These are phyloP conservation scores for Hamamelis virginiana DNA, from an alignment of 164 flowering plant species.

Conservation along the genomic window DNA sequence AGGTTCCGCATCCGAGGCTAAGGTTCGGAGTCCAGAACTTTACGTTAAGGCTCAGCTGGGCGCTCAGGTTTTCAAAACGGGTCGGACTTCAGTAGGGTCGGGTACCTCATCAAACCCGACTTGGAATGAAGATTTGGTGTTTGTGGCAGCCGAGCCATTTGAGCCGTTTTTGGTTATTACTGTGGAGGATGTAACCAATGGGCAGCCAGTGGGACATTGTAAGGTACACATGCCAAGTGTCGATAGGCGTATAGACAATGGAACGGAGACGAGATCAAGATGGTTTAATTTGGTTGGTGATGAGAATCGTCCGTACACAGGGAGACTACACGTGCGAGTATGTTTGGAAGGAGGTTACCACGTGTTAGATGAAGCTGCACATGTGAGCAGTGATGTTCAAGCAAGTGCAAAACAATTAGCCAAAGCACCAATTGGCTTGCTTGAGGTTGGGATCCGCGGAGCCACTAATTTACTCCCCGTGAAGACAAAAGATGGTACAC, in stretches of 20 bases:
- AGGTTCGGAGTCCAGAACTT: constrained; percentile 50
- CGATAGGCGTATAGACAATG: constrained; percentile 63
- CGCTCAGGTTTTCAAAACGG: constrained; percentile 75
- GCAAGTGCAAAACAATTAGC: constrained; percentile 78
- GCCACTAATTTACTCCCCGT: constrained; percentile 79
- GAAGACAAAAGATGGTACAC: constrained; percentile 81
- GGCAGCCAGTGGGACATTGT: constrained; percentile 53
- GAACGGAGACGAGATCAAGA: constrained; percentile 51
- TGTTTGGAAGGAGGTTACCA: constrained; percentile 96
- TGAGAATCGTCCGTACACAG: constrained; percentile 57
- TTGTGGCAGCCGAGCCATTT: constrained; percentile 95
- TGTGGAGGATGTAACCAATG: constrained; percentile 63
- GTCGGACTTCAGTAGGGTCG: constrained; percentile 36
- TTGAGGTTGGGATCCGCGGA: constrained; percentile 87
- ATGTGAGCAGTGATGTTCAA: constrained; percentile 81
- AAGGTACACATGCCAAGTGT: constrained; percentile 61
- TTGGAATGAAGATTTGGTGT: constrained; percentile 90
- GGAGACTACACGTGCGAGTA: constrained; percentile 73
- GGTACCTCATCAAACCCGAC: constrained; percentile 52
- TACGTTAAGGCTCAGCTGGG: constrained; percentile 89
- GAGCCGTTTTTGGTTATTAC: constrained; percentile 72
- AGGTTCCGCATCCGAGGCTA: constrained; percentile 46
- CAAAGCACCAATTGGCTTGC: constrained; percentile 76
- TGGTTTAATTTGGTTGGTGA: constrained; percentile 77
- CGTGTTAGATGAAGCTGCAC: constrained; percentile 92